Conservation (phyloP, 441 rosid species). For the Cnidoscolus chayamansa region DNA sequence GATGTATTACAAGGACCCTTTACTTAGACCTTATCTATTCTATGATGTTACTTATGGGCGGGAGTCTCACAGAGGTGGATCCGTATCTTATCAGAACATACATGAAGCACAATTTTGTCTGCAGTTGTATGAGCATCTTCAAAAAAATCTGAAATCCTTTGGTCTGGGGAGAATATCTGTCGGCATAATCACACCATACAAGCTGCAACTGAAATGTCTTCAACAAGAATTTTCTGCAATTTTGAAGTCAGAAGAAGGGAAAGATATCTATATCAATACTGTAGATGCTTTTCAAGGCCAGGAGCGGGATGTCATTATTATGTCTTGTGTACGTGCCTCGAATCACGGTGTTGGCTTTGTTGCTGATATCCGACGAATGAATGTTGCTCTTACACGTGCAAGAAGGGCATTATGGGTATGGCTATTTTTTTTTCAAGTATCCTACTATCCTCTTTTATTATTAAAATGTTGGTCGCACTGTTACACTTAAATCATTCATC, state of each 20-base stretch:
- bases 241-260: slow-evolving; percentile 83
- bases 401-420: slow-evolving; percentile 95
- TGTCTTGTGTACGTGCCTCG: slow-evolving; percentile 99
- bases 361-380: slow-evolving; percentile 94
- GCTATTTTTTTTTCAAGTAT: slow-evolving; percentile 2
- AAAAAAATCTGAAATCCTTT: slow-evolving; percentile 61
- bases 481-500: background rate
- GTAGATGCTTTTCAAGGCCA: slow-evolving; percentile 99
- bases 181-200: slow-evolving; percentile 96
- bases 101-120: slow-evolving; percentile 95
- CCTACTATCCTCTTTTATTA: background rate
- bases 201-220: slow-evolving; percentile 94
- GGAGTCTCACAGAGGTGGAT: slow-evolving; percentile 95
- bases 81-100: slow-evolving; percentile 89
- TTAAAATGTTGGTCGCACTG: slow-evolving; percentile 6
- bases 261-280: slow-evolving; percentile 89
- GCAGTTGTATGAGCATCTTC: slow-evolving; percentile 86
- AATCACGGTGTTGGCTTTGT: slow-evolving; percentile 95
- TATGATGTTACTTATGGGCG: slow-evolving; percentile 89
- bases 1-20: slow-evolving; percentile 76
- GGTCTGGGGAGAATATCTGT: slow-evolving; percentile 72
- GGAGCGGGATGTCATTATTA: slow-evolving; percentile 97
- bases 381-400: slow-evolving; percentile 99
- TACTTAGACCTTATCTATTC: slow-evolving; percentile 82
- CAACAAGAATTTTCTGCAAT: slow-evolving; percentile 79